Evolutionary conservation across 1,139 yeast genomes (phyloP), one percentile per base, ranked within the genome.

Genomic region (Magnusiomyces suaveolens): DNA sequence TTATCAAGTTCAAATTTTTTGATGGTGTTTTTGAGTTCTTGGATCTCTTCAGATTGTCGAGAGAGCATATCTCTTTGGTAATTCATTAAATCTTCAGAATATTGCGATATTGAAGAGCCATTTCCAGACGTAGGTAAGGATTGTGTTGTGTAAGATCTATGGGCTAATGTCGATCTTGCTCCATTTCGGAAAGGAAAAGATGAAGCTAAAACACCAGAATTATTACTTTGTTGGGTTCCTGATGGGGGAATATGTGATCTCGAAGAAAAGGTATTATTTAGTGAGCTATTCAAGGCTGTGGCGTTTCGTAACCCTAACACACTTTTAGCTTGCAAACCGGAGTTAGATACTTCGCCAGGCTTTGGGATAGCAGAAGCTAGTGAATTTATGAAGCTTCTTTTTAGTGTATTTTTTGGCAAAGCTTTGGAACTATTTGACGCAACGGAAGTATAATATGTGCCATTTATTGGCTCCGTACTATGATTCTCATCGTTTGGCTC

Each of bases 21-120:
- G 43, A 47, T 32, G 25, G 14, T 18, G 3, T 41, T 33, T 32
- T 47, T 47, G 50, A 33, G 43, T 33, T 47, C 50, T 21, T 41
- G 25, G 25, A 41, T 21, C 16, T 18, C 44, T n/a, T 41, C 25
- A 20, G 44, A 41, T 38, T 38, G 16, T 6, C 16, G 16, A 4
- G 10, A 6, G 18, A 38, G 43, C 43, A 38, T 38, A 6, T 38
- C n/a, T n/a, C n/a, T 6, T 29, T 29, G 36, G 12, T 29, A 29
- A 29, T 12, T 29, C 36, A 29, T 29, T 12, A 29, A 12, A 29
- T 29, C 36, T 29, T 29, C 36, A 29, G 36, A 29, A 12, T 29
- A 29, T 12, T 29, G 36, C 6, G 36, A 29, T 29, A 29, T 29
- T 29, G 36, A 29, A 29, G 36, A 6, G 36, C 36, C 36, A 29